A percentile compares a stretch with the other conserved stretches of the same genome.
Evolutionary conservation across 1,139 yeast genomes (phyloP).

Genomic region (Suhomyces ambrosiae): DNA sequence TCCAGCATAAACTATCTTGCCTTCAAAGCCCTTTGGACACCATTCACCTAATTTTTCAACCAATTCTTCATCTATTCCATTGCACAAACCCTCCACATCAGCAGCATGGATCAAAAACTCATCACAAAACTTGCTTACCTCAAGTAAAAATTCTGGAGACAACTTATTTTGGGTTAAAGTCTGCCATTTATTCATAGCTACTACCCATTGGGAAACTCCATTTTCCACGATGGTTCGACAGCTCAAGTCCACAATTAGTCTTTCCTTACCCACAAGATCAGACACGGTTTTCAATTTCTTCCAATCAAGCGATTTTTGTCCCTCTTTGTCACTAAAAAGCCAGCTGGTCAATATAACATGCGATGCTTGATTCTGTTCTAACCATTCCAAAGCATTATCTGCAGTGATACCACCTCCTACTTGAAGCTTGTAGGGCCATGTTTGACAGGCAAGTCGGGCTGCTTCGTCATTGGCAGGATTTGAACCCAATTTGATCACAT

Average conservation of each 20-base stretch:
- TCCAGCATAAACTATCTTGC: conserved; percentile 92
- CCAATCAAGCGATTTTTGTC: conserved; percentile 53
- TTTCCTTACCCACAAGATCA: conserved; percentile 57
- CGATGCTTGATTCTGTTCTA: conserved; percentile 61
- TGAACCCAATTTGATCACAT: conserved; percentile 88
- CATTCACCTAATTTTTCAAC: conserved; percentile 76
- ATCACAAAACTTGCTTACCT: conserved; percentile 66
- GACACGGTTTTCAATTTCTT: conserved; percentile 53
- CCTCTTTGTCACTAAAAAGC: conserved; percentile 59
- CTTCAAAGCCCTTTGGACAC: conserved; percentile 58
- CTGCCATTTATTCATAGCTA: conserved; percentile 98
- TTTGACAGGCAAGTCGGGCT: conserved; percentile 69
- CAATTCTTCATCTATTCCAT: conserved; percentile 82
- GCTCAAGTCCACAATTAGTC: conserved; percentile 87
- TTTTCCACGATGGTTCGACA: conserved; percentile 56
- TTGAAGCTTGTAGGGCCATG: conserved; percentile 79
- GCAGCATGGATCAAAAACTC: conserved; percentile 97
- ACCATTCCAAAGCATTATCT: conserved; percentile 75
- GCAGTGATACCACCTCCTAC: conserved; percentile 90
- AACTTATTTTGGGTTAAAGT: conserved; percentile 71
- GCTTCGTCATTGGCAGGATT: conserved; percentile 76
- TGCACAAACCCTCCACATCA: conserved; percentile 94
- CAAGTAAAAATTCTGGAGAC: conserved; percentile 51
- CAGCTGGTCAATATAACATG: conserved; percentile 93
- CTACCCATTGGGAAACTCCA: conserved; percentile 63